Percentiles rank a stretch among this genome's conserved stretches.
phyloP scores from a whole-genome alignment of 2,329 filamentous ascomycete species.

The Fusarium sp. region DNA sequence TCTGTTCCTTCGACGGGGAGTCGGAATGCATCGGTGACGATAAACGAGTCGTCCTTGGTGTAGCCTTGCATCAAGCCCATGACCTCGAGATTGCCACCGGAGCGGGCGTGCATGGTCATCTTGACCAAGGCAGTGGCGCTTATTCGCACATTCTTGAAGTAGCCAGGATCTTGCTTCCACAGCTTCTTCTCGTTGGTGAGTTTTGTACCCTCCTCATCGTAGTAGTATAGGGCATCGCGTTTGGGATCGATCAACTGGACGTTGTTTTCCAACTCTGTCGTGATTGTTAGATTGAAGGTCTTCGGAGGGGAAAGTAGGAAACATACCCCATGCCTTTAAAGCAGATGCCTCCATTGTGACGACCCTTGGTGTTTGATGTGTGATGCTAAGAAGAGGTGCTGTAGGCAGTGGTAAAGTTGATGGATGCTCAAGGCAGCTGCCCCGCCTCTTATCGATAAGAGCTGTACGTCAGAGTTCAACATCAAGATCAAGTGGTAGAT shows the following conservation, averaged over 20 bases:
- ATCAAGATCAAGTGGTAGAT: neutral
- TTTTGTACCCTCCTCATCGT: slow-evolving; percentile 78
- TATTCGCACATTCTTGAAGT: slow-evolving; percentile 95
- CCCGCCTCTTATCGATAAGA: slow-evolving; percentile 51
- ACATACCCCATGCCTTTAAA: slow-evolving; percentile 51
- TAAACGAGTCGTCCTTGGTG: slow-evolving; percentile 84
- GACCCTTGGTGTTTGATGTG: slow-evolving; percentile 24
- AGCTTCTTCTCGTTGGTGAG: slow-evolving; percentile 73
- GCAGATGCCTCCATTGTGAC: slow-evolving; percentile 51
- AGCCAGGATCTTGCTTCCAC: slow-evolving; percentile 82
- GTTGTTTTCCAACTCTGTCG: slow-evolving; percentile 86
- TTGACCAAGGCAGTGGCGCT: slow-evolving; percentile 94
- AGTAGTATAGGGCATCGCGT: slow-evolving; percentile 92
- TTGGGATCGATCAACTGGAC: slow-evolving; percentile 85
- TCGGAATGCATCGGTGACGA: slow-evolving; percentile 94
- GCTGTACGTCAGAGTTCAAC: slow-evolving; percentile 8
- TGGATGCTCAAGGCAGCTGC: slow-evolving; percentile 39
- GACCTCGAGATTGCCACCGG: slow-evolving; percentile 89
- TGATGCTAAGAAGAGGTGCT: slow-evolving; percentile 27
- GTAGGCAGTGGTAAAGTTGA: slow-evolving; percentile 34
- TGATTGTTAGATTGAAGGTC: slow-evolving; percentile 23
- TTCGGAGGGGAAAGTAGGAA: neutral
- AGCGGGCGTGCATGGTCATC: slow-evolving; percentile 99
- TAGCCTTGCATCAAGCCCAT: slow-evolving; percentile 99
- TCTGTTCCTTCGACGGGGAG: slow-evolving; percentile 98